Evolutionary conservation across 495 filamentous ascomycete species (phyloP), one percentile per base, ranked within the genome.

Genomic region (Xylaria intraflava): DNA sequence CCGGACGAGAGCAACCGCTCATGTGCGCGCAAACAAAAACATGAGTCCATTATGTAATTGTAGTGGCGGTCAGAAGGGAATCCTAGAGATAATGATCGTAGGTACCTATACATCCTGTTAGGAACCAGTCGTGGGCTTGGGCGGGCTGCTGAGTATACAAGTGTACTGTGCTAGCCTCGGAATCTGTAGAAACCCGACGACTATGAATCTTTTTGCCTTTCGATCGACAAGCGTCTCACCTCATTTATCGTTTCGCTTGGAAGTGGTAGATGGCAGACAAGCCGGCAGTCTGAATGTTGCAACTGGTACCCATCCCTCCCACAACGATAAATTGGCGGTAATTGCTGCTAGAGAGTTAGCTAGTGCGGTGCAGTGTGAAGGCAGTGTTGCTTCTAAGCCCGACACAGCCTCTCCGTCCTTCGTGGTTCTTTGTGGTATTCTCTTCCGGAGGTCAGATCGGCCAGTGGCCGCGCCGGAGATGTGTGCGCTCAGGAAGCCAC

Each of bases 371-470:
- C 31, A 26, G 31, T 49, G 46, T 19, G 36, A 30, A 38, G 17
- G n/a, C 22, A 14, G 31, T 38, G 14, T 16, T 26, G 31, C 17
- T 51, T 51, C 48, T 51, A 26, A 23, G n/a, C 48, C 48, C 36
- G 48, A 41, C 27, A 24, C 35, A 50, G 46, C 24, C 36, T 30
- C 26, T 24, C 29, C 33, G 16, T 27, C 31, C 36, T 38, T 16
- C 35, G 17, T 38, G 48, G 38, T 51, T n/a, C n/a, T n/a, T n/a
- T n/a, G n/a, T n/a, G n/a, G n/a, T n/a, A n/a, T n/a, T n/a, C n/a
- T n/a, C n/a, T n/a, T n/a, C n/a, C n/a, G n/a, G n/a, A n/a, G 48
- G 48, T 33, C 48, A 51, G 48, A 51, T 51, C 36, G 23, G 47
- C 38, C 24, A 51, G 48, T 42, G 27, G 48, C 40, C 16, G 38